A percentile compares a stretch with the other conserved stretches of the same genome.
These are phyloP conservation scores for Iris macrosiphon DNA, from an alignment of 106 monocot species.

Conservation along the genomic window DNA sequence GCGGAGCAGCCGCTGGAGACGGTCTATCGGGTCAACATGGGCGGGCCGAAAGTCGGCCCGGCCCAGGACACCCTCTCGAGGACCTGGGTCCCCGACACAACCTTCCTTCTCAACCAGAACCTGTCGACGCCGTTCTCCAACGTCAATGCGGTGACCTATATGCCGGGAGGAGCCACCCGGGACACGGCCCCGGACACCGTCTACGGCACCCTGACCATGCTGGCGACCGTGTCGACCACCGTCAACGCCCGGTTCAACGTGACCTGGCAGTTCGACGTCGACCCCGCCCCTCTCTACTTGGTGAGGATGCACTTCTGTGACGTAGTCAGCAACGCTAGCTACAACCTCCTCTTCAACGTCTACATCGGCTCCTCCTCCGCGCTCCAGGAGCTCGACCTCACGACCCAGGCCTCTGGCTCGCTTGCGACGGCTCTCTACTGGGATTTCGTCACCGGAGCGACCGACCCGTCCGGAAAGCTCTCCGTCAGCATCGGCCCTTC, in stretches of 20 bases:
- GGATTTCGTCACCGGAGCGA: slow-evolving; percentile 35
- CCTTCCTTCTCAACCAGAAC: slow-evolving; percentile 16
- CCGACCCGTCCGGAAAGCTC: slow-evolving; percentile 18
- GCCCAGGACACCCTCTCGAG: slow-evolving; percentile 57
- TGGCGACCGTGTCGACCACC: slow-evolving; percentile 11
- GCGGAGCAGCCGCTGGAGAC: slow-evolving; percentile 42
- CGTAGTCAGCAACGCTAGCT: slow-evolving; percentile 32
- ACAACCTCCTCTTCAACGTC: slow-evolving; percentile 41
- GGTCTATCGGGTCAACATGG: slow-evolving; percentile 76
- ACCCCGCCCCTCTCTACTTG: slow-evolving; percentile 35
- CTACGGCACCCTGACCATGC: slow-evolving; percentile 35
- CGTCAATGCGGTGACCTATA: background rate
- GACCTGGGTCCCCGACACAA: slow-evolving; percentile 51
- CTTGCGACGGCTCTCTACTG: slow-evolving; percentile 32
- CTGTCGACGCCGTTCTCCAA: slow-evolving; percentile 12
- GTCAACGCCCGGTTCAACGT: slow-evolving; percentile 33
- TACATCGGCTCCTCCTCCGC: slow-evolving; percentile 33
- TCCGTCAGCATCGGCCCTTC: slow-evolving; percentile 52
- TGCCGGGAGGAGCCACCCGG: slow-evolving; percentile 26
- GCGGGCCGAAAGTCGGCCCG: slow-evolving; percentile 31
- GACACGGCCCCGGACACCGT: slow-evolving; percentile 47
- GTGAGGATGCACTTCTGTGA: slow-evolving; percentile 83
- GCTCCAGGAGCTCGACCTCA: slow-evolving; percentile 25
- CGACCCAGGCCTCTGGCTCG: background rate
- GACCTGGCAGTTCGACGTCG: slow-evolving; percentile 63